These are phyloP conservation scores for Boletus barrowsii DNA, from an alignment of 768 basidiomycete species.

Conservation along the genomic window DNA sequence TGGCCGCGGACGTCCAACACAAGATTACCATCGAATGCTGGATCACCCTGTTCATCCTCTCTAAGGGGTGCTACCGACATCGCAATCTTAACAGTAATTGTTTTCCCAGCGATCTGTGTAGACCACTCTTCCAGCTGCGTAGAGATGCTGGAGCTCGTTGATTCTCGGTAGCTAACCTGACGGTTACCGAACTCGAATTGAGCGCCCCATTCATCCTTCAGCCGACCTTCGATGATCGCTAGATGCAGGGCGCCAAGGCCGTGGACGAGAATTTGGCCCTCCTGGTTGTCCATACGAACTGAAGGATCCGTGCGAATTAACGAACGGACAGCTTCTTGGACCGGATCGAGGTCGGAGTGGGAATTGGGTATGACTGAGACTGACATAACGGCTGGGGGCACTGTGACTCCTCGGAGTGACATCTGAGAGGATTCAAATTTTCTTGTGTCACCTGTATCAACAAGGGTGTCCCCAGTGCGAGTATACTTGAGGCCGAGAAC, in stretches of 20 bases:
- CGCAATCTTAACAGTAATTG: constrained; percentile 46
- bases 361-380: constrained; percentile 79
- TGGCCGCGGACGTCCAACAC: constrained; percentile 55
- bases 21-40: constrained; percentile 74
- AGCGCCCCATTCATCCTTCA: constrained; percentile 76
- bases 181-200: constrained; percentile 75
- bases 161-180: constrained; percentile 80
- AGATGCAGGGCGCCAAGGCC: constrained; percentile 84
- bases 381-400: constrained; percentile 84
- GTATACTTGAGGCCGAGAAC: constrained; percentile 80
- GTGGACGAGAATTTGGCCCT: constrained; percentile 81
- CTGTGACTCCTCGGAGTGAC: constrained; percentile 59
- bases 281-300: constrained; percentile 72
- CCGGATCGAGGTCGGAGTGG: constrained; percentile 72
- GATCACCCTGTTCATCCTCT: constrained; percentile 58
- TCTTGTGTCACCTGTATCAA: constrained; percentile 46
- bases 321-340: constrained; percentile 70
- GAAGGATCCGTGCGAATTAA: constrained; percentile 89
- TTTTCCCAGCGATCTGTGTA: constrained; percentile 60
- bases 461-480: constrained; percentile 83
- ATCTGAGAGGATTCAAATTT: constrained; percentile 33
- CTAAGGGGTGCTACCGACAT: constrained; percentile 54
- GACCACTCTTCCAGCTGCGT: constrained; percentile 49
- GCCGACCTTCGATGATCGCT: constrained; percentile 83
- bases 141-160: constrained; percentile 27